Evolutionary conservation across 768 basidiomycete species (phyloP).

Genomic region (Crucibulum laeve): DNA sequence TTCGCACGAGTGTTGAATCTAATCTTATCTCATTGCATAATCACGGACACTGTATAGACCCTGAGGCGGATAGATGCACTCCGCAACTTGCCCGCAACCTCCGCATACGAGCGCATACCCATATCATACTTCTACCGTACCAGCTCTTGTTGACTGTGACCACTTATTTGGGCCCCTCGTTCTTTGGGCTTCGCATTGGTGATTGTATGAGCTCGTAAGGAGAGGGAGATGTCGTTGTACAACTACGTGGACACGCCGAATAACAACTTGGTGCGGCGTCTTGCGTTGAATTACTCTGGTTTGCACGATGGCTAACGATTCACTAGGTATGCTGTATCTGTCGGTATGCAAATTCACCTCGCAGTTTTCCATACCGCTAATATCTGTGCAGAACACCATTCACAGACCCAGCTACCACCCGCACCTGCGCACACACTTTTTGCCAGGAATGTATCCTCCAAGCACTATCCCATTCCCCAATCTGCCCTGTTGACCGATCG

Average conservation of each 20-base stretch:
- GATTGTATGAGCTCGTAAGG: too few relatives aligned
- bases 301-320: neutral
- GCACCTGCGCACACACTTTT: conserved; percentile 81
- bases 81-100: too few relatives aligned
- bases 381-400: conserved; percentile 57
- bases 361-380: neutral
- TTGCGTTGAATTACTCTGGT: neutral
- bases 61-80: too few relatives aligned
- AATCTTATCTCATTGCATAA: neutral
- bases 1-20: neutral
- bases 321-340: conserved; percentile 77
- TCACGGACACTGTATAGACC: neutral
- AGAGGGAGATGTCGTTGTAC: conserved; percentile 44
- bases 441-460: conserved; percentile 76
- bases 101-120: too few relatives aligned
- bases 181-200: too few relatives aligned
- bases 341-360: conserved; percentile 33
- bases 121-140: too few relatives aligned
- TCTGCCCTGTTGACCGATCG: conserved; percentile 84
- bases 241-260: conserved; percentile 63
- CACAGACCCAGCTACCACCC: conserved; percentile 68
- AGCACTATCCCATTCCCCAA: conserved; percentile 61
- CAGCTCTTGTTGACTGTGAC: too few relatives aligned
- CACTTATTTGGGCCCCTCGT: too few relatives aligned
- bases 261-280: conserved; percentile 49